Base-by-base conservation (phyloP, 148 eudicot species). In the Vaccinium macrocarpon region DNA sequence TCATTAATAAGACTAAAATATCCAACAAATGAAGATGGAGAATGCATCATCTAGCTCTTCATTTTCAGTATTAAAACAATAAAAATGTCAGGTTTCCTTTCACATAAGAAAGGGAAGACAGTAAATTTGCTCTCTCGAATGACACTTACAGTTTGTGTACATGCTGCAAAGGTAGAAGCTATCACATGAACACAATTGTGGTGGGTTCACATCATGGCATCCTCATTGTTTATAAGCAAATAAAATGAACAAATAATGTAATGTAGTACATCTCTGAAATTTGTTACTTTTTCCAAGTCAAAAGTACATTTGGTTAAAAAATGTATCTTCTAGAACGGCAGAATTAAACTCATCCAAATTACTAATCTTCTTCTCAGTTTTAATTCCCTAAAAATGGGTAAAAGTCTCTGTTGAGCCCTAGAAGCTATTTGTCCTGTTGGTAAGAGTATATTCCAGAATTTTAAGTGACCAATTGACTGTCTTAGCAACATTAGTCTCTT, bases 61-160 rank as follows among this genome's bases (percentile, higher is more conserved):
- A 38, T 10, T 75, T 75, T 21, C 52, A 75, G 27, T 46, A 46
- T 42, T n/a, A 10, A 21, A 46, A 74, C 52, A 73, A 73, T 10
- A 25, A 80, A 61, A 57, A 38, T 57, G 2, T 76, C 46, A 19
- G 29, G 32, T 25, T 21, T 49, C 29, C 12, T 78, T 14, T 38
- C 16, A 32, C 23, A 87, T 71, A 78, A 55, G 53, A 84, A 84
- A 27, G 38, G 80, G 61, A 72, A 4, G 46, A 59, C 35, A 1
- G 19, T 32, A 23, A 50, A 49, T 81, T 81, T 49, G 23, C 42
- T 25, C 55, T n/a, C 14, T 23, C 64, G 27, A n/a, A 11, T 12
- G 59, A 77, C 53, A 13, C 18, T 14, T 29, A 53, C 4, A 53
- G 38, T 6, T 27, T 51, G 9, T 7, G 8, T 19, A 78, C 53